A percentile compares a stretch with the other conserved stretches of the same genome.
These are phyloP conservation scores for Russula compacta DNA, from an alignment of 768 basidiomycete genomes.

Conservation along the genomic window DNA sequence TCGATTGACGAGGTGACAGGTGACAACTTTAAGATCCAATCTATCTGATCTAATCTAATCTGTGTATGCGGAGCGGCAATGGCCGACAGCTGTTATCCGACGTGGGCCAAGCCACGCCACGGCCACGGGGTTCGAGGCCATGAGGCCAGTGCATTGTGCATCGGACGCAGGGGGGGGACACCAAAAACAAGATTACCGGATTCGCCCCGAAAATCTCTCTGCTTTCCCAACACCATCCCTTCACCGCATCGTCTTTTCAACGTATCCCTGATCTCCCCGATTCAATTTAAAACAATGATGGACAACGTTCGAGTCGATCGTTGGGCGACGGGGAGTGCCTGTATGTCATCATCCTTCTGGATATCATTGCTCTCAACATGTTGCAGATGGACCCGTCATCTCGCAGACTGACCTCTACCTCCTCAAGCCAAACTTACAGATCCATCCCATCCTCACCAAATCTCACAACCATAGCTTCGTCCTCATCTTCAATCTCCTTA, in stretches of 20 bases:
- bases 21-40: not conserved
- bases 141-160: not conserved
- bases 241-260: not conserved
- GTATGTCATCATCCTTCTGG: not conserved
- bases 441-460: constrained; percentile 62
- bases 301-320: constrained; percentile 17
- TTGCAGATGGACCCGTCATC: constrained; percentile 66
- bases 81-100: not conserved
- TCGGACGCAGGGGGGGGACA: too few relatives aligned
- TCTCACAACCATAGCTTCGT: constrained; percentile 38
- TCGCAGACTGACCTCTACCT: constrained; percentile 77
- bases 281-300: not conserved
- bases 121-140: not conserved
- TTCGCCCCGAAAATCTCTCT: too few relatives aligned
- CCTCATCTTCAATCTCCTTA: constrained; percentile 62
- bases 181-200: too few relatives aligned
- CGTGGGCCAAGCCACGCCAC: too few relatives aligned
- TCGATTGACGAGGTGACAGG: not conserved
- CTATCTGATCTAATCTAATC: constrained; percentile 17
- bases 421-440: constrained; percentile 54
- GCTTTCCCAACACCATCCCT: too few relatives aligned
- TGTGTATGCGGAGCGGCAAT: not conserved
- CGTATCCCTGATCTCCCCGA: not conserved
- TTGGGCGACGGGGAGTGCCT: constrained; percentile 15
- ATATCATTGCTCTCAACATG: not conserved